Conservation (phyloP, 208 protist species). For the Wallacemonas collosoma region DNA sequence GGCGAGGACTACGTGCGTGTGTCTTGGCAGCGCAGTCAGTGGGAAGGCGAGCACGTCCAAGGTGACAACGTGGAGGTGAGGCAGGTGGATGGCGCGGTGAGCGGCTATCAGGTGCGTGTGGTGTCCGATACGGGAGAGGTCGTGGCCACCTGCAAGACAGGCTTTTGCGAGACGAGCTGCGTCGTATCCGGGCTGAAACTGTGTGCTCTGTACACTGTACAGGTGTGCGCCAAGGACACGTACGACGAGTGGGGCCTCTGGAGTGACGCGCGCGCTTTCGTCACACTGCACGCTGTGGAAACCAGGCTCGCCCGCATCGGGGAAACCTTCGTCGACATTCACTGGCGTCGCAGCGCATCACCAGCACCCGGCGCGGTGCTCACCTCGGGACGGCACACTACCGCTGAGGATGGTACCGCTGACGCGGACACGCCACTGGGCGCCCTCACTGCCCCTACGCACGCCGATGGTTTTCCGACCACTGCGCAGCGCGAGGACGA, state of each 20-base stretch:
- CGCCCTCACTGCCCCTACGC: not conserved
- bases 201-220: slow-evolving; percentile 76
- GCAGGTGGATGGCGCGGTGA: slow-evolving; percentile 85
- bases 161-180: slow-evolving; percentile 67
- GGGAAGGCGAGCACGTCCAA: slow-evolving; percentile 48
- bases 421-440: not conserved
- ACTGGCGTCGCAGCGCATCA: slow-evolving; percentile 61
- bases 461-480: slow-evolving; percentile 26
- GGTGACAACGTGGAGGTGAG: slow-evolving; percentile 51
- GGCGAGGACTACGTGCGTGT: slow-evolving; percentile 92
- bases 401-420: not conserved
- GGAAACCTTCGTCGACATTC: slow-evolving; percentile 84
- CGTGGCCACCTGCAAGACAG: slow-evolving; percentile 52
- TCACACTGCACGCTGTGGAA: slow-evolving; percentile 78
- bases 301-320: slow-evolving; percentile 59
- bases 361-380: not conserved
- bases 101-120: slow-evolving; percentile 88
- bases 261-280: slow-evolving; percentile 76
- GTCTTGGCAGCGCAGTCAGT: slow-evolving; percentile 72
- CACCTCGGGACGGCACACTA: too few species aligned
- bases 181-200: slow-evolving; percentile 66
- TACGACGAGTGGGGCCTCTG: slow-evolving; percentile 93
- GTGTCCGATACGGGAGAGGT: slow-evolving; percentile 54
- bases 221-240: slow-evolving; percentile 90
- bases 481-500: slow-evolving; percentile 64